phyloP scores from a whole-genome alignment of 2,329 filamentous ascomycete genomes.

The Fusarium falciforme region DNA sequence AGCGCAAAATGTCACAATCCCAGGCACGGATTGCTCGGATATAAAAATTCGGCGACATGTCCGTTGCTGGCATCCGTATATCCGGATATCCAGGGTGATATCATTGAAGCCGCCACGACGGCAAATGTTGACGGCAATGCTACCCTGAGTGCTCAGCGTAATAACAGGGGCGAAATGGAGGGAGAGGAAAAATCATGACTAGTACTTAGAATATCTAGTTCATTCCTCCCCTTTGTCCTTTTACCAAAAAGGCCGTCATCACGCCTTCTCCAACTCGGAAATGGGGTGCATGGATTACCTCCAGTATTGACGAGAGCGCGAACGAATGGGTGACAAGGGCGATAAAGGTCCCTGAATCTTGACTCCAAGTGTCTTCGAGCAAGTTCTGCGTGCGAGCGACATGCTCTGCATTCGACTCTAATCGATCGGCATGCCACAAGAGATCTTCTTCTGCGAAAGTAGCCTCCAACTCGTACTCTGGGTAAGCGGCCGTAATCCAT shows the following conservation, averaged over 20 bases:
- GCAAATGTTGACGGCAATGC: neutral
- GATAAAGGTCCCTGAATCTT: neutral
- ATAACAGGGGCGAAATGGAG: neutral
- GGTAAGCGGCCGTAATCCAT: neutral
- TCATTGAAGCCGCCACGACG: neutral
- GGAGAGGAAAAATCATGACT: too few relatives aligned
- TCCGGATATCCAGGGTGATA: neutral
- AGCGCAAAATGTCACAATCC: neutral
- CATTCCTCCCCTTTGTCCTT: neutral
- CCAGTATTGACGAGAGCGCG: neutral
- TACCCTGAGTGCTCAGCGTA: neutral
- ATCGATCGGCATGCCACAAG: neutral
- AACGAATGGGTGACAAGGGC: neutral
- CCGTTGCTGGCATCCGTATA: neutral
- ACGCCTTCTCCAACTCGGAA: neutral
- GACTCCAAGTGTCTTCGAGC: neutral
- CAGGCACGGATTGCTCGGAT: neutral
- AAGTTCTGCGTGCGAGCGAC: neutral
- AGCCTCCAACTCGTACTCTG: neutral
- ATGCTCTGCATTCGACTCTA: neutral
- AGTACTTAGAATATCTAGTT: neutral
- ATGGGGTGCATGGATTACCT: neutral
- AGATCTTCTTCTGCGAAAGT: neutral
- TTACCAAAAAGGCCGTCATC: neutral
- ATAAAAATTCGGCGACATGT: neutral